A percentile compares a stretch with the other conserved stretches of the same genome.
Evolutionary conservation across 2,329 filamentous ascomycete species (phyloP).

Genomic region (Diplodia corticola): DNA sequence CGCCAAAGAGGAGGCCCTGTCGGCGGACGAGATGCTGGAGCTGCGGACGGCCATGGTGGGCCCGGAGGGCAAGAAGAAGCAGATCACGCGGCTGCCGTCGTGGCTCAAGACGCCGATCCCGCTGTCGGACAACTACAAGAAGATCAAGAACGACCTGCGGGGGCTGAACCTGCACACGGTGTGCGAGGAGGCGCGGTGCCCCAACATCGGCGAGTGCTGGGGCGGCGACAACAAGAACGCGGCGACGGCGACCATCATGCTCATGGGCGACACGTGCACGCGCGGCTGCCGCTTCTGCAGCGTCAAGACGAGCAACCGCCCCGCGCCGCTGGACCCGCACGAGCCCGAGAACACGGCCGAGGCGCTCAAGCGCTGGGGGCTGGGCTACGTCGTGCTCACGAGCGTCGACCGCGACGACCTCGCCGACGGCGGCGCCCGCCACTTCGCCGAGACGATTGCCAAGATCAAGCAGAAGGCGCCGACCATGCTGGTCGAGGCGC

Average conservation of each 20-base stretch:
- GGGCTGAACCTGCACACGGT: slow-evolving; percentile 92
- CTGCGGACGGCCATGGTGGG: slow-evolving; percentile 63
- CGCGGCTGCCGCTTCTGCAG: slow-evolving; percentile 95
- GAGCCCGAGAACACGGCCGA: slow-evolving; percentile 97
- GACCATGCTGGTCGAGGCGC: slow-evolving; percentile 73
- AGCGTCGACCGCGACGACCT: slow-evolving; percentile 93
- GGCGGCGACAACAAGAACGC: slow-evolving; percentile 84
- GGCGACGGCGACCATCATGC: slow-evolving; percentile 97
- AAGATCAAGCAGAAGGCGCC: slow-evolving; percentile 79
- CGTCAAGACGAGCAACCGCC: slow-evolving; percentile 80
- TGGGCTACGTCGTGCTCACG: slow-evolving; percentile 95
- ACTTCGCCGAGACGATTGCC: slow-evolving; percentile 91
- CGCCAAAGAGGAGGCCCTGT: slow-evolving; percentile 40
- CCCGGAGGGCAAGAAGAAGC: slow-evolving; percentile 62
- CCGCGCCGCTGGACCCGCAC: slow-evolving; percentile 84
- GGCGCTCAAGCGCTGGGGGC: slow-evolving; percentile 85
- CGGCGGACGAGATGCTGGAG: slow-evolving; percentile 56
- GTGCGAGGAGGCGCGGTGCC: slow-evolving; percentile 95
- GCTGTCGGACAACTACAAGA: slow-evolving; percentile 81
- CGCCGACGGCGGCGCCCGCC: slow-evolving; percentile 79
- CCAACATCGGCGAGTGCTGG: slow-evolving; percentile 98
- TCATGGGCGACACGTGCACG: slow-evolving; percentile 98
- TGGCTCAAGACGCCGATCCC: slow-evolving; percentile 98
- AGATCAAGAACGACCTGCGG: slow-evolving; percentile 89
- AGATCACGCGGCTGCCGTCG: slow-evolving; percentile 74